Conservation (phyloP, 2,329 filamentous ascomycete species). For the Fusarium sp. region DNA sequence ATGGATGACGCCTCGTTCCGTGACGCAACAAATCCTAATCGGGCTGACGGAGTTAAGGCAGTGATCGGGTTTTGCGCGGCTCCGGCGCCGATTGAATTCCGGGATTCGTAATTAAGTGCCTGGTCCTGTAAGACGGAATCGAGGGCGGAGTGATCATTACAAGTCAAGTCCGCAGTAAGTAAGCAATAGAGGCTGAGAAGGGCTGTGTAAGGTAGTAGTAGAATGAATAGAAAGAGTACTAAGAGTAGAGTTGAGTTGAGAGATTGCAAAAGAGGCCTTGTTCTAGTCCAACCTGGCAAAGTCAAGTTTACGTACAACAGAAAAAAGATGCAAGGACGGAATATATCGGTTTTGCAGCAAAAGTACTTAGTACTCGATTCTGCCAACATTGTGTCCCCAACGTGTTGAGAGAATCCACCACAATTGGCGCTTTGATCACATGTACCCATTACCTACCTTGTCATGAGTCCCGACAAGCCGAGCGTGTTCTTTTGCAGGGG, state of each 20-base stretch:
- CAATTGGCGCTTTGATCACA: slow-evolving; percentile 47
- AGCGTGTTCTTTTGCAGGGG: neutral
- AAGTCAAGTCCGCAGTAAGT: slow-evolving; percentile 16
- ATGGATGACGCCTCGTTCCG: slow-evolving; percentile 47
- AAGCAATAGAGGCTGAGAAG: slow-evolving; percentile 8
- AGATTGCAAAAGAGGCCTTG: neutral
- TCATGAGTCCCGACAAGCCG: slow-evolving; percentile 14
- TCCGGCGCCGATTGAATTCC: slow-evolving; percentile 35
- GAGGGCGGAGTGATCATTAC: slow-evolving; percentile 36
- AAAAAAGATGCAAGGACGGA: slow-evolving; percentile 42
- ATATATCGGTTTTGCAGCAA: slow-evolving; percentile 47
- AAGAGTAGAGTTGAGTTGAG: slow-evolving; percentile 12
- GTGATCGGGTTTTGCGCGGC: slow-evolving; percentile 43
- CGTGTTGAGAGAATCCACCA: slow-evolving; percentile 47
- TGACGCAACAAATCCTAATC: slow-evolving; percentile 28
- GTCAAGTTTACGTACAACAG: slow-evolving; percentile 1
- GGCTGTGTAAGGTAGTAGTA: neutral
- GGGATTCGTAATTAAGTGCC: slow-evolving; percentile 19
- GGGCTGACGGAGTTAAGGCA: slow-evolving; percentile 48
- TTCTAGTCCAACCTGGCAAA: neutral
- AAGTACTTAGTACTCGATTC: slow-evolving; percentile 29
- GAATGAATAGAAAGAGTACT: neutral
- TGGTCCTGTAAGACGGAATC: slow-evolving; percentile 38
- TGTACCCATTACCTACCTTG: slow-evolving; percentile 14
- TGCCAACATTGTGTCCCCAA: slow-evolving; percentile 43